Percentiles rank a stretch among this genome's conserved stretches.
phyloP scores from a whole-genome alignment of 129 eudicot genomes.

The Erigeron canadensis region DNA sequence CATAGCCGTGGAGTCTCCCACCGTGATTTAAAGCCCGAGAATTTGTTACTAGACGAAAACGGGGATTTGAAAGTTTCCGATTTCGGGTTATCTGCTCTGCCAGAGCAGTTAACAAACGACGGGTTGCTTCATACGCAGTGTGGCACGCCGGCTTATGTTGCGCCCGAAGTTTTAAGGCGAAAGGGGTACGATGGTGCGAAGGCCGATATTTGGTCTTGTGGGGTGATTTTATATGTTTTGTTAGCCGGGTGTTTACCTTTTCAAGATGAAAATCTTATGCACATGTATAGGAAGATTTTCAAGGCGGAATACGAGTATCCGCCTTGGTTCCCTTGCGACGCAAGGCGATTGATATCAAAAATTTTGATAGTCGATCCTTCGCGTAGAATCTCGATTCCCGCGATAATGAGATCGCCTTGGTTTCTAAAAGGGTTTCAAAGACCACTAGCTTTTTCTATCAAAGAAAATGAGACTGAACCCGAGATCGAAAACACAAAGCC shows the following conservation, averaged over 20 bases:
- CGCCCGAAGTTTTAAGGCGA: constrained; percentile 79
- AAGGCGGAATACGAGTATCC: constrained; percentile 71
- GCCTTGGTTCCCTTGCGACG: constrained; percentile 70
- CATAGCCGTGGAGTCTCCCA: constrained; percentile 80
- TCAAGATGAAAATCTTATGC: constrained; percentile 76
- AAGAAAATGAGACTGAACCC: constrained; percentile 19
- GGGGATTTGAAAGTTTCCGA: constrained; percentile 68
- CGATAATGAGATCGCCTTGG: constrained; percentile 68
- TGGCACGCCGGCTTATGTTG: constrained; percentile 93
- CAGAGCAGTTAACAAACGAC: constrained; percentile 64
- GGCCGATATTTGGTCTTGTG: constrained; percentile 89
- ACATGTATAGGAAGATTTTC: constrained; percentile 68
- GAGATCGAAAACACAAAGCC: constrained; percentile 22
- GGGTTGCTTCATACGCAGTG: constrained; percentile 83
- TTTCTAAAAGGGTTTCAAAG: constrained; percentile 52
- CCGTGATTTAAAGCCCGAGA: constrained; percentile 83
- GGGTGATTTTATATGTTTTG: constrained; percentile 70
- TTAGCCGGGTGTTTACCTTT: constrained; percentile 79
- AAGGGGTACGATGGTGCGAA: constrained; percentile 84
- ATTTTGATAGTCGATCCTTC: constrained; percentile 64
- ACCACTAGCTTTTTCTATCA: constrained; percentile 28
- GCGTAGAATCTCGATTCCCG: constrained; percentile 55
- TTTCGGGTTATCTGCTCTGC: constrained; percentile 82
- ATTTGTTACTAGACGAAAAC: constrained; percentile 58
- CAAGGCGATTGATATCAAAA: constrained; percentile 58